phyloP scores from a whole-genome alignment of 768 basidiomycete species.

The Wakefieldia striispora region DNA sequence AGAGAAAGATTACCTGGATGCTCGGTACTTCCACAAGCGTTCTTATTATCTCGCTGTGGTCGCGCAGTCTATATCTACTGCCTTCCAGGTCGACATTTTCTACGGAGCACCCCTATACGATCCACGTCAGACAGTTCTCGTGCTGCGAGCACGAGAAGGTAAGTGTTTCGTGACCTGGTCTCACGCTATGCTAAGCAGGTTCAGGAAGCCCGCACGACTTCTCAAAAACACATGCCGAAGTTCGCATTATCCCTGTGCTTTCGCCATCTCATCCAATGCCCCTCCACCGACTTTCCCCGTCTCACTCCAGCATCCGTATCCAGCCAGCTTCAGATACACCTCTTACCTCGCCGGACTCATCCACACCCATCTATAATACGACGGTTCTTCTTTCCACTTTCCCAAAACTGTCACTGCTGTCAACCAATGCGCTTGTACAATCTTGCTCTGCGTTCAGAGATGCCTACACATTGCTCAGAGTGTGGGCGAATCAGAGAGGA shows the following conservation, averaged over 20 bases:
- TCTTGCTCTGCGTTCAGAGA: constrained; percentile 61
- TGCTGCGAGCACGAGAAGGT: constrained; percentile 60
- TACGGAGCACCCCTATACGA: constrained; percentile 62
- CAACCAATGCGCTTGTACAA: constrained; percentile 49
- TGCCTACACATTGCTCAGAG: constrained; percentile 73
- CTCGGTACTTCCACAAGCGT: constrained; percentile 89
- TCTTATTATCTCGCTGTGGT: constrained; percentile 86
- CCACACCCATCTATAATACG: constrained; percentile 83
- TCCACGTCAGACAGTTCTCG: constrained; percentile 61
- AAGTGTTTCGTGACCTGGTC: constrained; percentile 24
- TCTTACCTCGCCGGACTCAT: constrained; percentile 23
- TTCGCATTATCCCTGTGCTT: constrained; percentile 74
- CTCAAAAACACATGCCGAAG: constrained; percentile 63
- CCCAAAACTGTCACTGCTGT: constrained; percentile 37
- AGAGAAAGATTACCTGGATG: constrained; percentile 91
- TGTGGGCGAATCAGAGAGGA: constrained; percentile 90
- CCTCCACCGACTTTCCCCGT: constrained; percentile 67
- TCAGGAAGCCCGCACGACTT: constrained; percentile 60
- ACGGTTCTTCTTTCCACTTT: constrained; percentile 53
- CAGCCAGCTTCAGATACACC: constrained; percentile 18
- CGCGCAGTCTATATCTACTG: constrained; percentile 53
- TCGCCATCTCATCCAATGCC: constrained; percentile 61
- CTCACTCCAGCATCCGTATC: constrained; percentile 64
- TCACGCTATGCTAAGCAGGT: neutral
- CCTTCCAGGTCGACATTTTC: constrained; percentile 53